Percentiles rank a stretch among this genome's conserved stretches.
phyloP scores from a whole-genome alignment of 805 yeast genomes.

The Hanseniaspora thailandica region DNA sequence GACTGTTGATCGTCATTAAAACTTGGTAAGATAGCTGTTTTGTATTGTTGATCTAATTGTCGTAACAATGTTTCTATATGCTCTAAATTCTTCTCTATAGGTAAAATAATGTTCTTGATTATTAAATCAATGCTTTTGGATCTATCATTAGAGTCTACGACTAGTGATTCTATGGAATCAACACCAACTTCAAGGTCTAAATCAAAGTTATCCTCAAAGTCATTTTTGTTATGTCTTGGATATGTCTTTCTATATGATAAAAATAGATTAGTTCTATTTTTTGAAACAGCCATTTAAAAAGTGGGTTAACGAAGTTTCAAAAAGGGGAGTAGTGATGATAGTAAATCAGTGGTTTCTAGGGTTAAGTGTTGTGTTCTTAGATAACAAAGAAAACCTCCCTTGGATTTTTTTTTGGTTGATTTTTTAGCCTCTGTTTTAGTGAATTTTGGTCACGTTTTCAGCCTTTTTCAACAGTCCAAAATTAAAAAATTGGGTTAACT shows the following conservation, averaged over 20 bases:
- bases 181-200: slow-evolving; percentile 27
- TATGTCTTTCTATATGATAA: slow-evolving; percentile 81
- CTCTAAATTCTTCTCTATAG: slow-evolving; percentile 51
- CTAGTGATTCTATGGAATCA: slow-evolving; percentile 23
- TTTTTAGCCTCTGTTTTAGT: no score
- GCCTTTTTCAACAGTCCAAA: no score
- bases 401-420: background rate
- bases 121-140: slow-evolving; percentile 59
- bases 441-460: no score
- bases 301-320: no score
- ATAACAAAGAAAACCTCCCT: no score
- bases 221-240: slow-evolving; percentile 41
- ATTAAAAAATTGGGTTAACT: no score
- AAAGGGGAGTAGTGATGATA: background rate
- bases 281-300: slow-evolving; percentile 30
- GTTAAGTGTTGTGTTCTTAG: no score
- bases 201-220: slow-evolving; percentile 23
- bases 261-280: slow-evolving; percentile 89
- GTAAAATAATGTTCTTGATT: slow-evolving; percentile 26
- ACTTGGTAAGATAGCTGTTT: slow-evolving; percentile 75
- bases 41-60: slow-evolving; percentile 53
- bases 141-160: slow-evolving; percentile 44
- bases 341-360: no score
- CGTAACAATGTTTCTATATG: slow-evolving; percentile 43
- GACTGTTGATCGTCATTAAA: slow-evolving; percentile 59